Base-by-base conservation (phyloP, 169 alveolate species). In the Condylostoma magnum region DNA sequence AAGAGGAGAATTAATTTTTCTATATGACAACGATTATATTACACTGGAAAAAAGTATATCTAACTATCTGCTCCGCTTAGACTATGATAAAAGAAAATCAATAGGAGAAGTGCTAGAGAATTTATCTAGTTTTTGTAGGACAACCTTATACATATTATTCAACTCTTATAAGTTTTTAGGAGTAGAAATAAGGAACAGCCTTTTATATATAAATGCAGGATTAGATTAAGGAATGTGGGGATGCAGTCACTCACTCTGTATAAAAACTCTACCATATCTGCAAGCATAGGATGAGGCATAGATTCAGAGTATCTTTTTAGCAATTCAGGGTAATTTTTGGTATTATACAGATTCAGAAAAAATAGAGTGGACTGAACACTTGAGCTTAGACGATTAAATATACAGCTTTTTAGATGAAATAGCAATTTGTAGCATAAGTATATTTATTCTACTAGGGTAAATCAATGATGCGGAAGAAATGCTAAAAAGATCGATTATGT, bases 201-300 rank as follows among this genome's bases (percentile, higher is more conserved):
- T 63, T n/a, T 44, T 63, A 22, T 63, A 22, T 33, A 41, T 63
- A 33, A 63, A 63, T 28, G 73, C 73, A n/a, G 73, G 58, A 37
- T 43, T 63, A 20, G 73, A 63, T 2, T 25, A 37, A 18, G 60
- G 60, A 22, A 63, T 63, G 47, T 63, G 73, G 60, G 31, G 54
- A 18, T 12, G 46, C 33, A n/a, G 12, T 15, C 25, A 22, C 46
- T 44, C 73, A 43, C 47, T 43, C 6, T 34, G 20, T 1, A 25
- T 33, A 18, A 46, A 22, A 6, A 25, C 12, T 5, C 5, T 63
- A n/a, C 33, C n/a, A n/a, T n/a, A n/a, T n/a, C n/a, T n/a, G n/a
- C 22, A 43, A 27, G 33, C 20, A 43, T 27, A 1, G n/a, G 69
- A 57, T 2, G 34, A 27, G 27, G 27, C 18, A 4, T 18, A 63